Base-by-base conservation (phyloP, 1,284 basidiomycete species). In the Marasmius tenuissimus region DNA sequence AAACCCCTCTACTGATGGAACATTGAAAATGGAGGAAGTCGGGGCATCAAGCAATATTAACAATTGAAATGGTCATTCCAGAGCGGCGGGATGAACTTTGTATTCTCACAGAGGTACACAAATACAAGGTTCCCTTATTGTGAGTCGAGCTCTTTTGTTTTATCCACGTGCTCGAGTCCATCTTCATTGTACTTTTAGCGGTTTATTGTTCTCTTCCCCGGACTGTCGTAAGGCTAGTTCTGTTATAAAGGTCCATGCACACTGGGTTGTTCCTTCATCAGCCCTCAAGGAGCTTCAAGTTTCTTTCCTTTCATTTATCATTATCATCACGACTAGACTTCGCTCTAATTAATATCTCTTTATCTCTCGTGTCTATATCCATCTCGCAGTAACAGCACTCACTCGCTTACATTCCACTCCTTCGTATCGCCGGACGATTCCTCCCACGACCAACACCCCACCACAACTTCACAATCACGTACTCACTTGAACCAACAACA, bases 391-490 rank as follows among this genome's bases (percentile, higher is more conserved):
- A 66, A 51, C 68, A 67, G 66, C 73, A 68, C 64, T 50, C 61
- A 53, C 61, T 27, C 59, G 34, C 57, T 22, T 39, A 18, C 38
- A 22, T 54, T 66, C 47, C 57, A 48, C 45, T 40, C 63, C 65
- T 66, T 67, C 67, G 68, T 74, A 85, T 90, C 88, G 88, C 88
- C 81, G 88, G 85, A 80, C 88, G 88, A 90, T 85, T 72, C 69
- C 67, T 59, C 47, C 66, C 27, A 54, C 52, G 52, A 54, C 20
- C 34, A 52, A 52, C 27, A 14, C 37, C 38, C 33, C 7, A 37
- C 33, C 16, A 12, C 11, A 38, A 34, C 52, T 51, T 35, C 34
- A 16, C 33, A 54, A 35, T 54, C 33, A 14, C 52, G 1, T 9
- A 4, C 18, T 14, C 4, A 37, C 10, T 38, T 12, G 10, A 18